These are phyloP conservation scores for Rhododendron ferrugineum DNA, from an alignment of 148 eudicot genomes.

Conservation along the genomic window DNA sequence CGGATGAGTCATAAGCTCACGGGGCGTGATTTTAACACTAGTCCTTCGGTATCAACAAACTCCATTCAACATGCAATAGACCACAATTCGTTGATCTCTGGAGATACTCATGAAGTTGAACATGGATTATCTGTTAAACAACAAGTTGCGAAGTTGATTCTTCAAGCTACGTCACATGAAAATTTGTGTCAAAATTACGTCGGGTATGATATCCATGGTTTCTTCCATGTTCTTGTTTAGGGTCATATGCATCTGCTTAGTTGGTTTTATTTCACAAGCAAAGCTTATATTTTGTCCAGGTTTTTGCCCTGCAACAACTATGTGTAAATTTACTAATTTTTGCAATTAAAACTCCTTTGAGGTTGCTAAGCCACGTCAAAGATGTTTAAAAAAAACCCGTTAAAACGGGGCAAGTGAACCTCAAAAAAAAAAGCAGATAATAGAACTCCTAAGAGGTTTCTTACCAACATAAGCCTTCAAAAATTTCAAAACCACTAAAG, in stretches of 20 bases:
- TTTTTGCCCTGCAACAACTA: neutral
- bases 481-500: neutral
- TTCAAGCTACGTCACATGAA: slow-evolving; percentile 90
- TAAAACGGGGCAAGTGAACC: neutral
- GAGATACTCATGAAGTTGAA: slow-evolving; percentile 82
- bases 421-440: neutral
- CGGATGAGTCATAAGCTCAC: slow-evolving; percentile 98
- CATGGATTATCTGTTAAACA: slow-evolving; percentile 89
- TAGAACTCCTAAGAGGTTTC: neutral
- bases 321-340: neutral
- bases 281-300: neutral
- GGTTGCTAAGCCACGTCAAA: neutral
- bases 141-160: slow-evolving; percentile 95
- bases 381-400: neutral
- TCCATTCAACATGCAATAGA: slow-evolving; percentile 55
- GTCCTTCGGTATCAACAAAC: slow-evolving; percentile 37
- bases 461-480: neutral
- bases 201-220: slow-evolving; percentile 56
- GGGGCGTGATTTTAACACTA: slow-evolving; percentile 81
- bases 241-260: neutral
- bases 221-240: neutral
- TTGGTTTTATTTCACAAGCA: neutral
- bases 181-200: slow-evolving; percentile 97
- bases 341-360: neutral
- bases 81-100: slow-evolving; percentile 45